Evolutionary conservation across 2,329 filamentous ascomycete species (phyloP), one percentile per base, ranked within the genome.

Genomic region (Pyrenochaeta sp.): DNA sequence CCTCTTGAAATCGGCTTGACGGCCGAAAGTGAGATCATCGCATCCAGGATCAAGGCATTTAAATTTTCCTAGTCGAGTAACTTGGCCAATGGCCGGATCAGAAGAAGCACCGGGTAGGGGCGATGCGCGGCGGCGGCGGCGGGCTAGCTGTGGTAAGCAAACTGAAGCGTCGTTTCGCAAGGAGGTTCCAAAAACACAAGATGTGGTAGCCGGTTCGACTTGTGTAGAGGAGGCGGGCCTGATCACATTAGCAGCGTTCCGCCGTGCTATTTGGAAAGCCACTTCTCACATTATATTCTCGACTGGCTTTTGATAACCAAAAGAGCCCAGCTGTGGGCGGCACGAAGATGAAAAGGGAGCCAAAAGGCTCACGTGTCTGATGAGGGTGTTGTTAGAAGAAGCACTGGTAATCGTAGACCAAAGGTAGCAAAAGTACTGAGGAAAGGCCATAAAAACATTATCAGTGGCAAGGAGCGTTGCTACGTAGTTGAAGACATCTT

Each of bases 1-100:
- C 1, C 72, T 61, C 4, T 68, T 63, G 17, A 75, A 63, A 41
- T 75, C 72, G 1, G 72, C 72, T 12, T 68, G 64, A 2, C 72
- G 63, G 7, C 65, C 66, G 31, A 74, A 75, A 1, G 45, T 59
- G 3, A 63, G 30, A 11, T 58, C 53, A 5, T 39, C 20, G 37
- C 72, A 74, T 0, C 42, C 20, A 7, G 52, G 7, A 2, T 62
- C 44, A 2, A 61, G 29, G 44, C 72, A 74, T n/a, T 56, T 54
- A 51, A 73, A 71, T 18, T 60, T 66, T 1, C 65, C 63, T 32
- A 57, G 46, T 2, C 47, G 43, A 2, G 70, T 64, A 9, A 73
- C 63, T 35, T 65, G 52, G n/a, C 69, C 71, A 11, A 69, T 67
- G 2, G 60, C 23, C 0, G 41, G 49, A 21, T 62, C 63, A 3